Percentiles rank a stretch among this genome's conserved stretches.
These are phyloP conservation scores for Epichloe aotearoae DNA, from an alignment of 2,329 filamentous ascomycete species.

Conservation along the genomic window DNA sequence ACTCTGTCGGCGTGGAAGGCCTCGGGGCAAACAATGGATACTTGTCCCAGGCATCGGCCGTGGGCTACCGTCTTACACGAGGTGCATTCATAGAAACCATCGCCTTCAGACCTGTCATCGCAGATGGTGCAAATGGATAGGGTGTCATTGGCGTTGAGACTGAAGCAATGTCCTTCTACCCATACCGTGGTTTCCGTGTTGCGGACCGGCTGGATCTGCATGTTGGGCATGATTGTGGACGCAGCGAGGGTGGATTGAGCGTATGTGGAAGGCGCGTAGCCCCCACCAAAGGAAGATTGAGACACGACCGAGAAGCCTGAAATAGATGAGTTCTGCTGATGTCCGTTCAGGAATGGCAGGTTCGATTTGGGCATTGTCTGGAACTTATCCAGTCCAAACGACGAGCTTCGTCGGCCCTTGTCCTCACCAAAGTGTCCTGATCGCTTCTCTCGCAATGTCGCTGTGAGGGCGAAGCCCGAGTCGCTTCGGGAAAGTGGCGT, in stretches of 20 bases:
- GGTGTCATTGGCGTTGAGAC: slow-evolving; percentile 46
- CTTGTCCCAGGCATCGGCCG: slow-evolving; percentile 46
- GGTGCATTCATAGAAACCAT: slow-evolving; percentile 63
- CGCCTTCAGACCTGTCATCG: slow-evolving; percentile 57
- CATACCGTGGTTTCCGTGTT: slow-evolving; percentile 71
- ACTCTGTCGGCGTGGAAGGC: slow-evolving; percentile 51
- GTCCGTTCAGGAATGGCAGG: slow-evolving; percentile 58
- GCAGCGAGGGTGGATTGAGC: slow-evolving; percentile 76
- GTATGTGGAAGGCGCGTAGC: slow-evolving; percentile 73
- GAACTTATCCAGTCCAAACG: slow-evolving; percentile 67
- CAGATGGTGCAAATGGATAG: slow-evolving; percentile 57
- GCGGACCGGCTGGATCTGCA: slow-evolving; percentile 64
- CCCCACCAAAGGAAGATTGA: slow-evolving; percentile 53
- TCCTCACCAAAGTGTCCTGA: slow-evolving; percentile 82
- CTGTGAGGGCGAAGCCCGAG: slow-evolving; percentile 76
- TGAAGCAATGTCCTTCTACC: slow-evolving; percentile 76
- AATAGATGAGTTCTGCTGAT: slow-evolving; percentile 45
- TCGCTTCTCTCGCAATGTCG: slow-evolving; percentile 82
- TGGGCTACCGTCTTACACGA: slow-evolving; percentile 48
- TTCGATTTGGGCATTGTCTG: slow-evolving; percentile 55
- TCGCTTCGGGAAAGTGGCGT: slow-evolving; percentile 82
- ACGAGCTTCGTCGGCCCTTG: slow-evolving; percentile 77
- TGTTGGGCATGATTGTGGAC: slow-evolving; percentile 75
- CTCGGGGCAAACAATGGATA: slow-evolving; percentile 49
- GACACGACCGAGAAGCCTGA: slow-evolving; percentile 49